Evolutionary conservation across 768 basidiomycete species (phyloP), one percentile per base, ranked within the genome.

Genomic region (Austroboletus festivus): DNA sequence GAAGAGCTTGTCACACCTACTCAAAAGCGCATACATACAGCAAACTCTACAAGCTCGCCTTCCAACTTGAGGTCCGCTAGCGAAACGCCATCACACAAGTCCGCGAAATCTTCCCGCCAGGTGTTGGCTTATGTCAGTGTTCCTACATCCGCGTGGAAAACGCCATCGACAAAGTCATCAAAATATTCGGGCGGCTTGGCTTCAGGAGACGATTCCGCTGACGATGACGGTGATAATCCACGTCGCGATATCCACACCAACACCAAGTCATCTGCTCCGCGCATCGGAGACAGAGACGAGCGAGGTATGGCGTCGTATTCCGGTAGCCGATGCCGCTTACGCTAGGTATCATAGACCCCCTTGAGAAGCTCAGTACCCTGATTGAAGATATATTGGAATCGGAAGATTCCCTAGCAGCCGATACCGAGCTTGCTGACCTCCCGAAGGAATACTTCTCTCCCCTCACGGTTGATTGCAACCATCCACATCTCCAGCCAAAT

Each of bases 341-440:
- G 30, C 34, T 33, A 7, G 19, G 43, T 19, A 38, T 49, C 22
- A 20, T 28, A 85, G 86, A 68, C 2, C 85, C 87, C 0, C 65
- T 88, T 4, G 86, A 93, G 59, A 94, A 89, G 63, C 73, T 98
- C 10, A 73, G 72, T 0, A 80, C 82, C 3, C 69, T 91, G 16
- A 71, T 95, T 1, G 89, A 93, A 54, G 92, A 95, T 46, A 77
- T 96, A 15, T 88, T 95, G 47, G 85, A 88, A 53, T 83, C 87
- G 0, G 84, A 89, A 56, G 93, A 93, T 60, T 64, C 75, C 0
- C 70, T 91, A 15, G 76, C 84, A 3, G 70, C 80, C 0, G 84
- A 86, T 42, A 64, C 71, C 2, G 74, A 77, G 33, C 51, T 70
- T n/a, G 51, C 61, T 13, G 74, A 82, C 43, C 70, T 91, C 12